A percentile compares a stretch with the other conserved stretches of the same genome.
These are phyloP conservation scores for Lasiosphaeris hirsuta DNA, from an alignment of 495 filamentous ascomycete genomes.

Conservation along the genomic window DNA sequence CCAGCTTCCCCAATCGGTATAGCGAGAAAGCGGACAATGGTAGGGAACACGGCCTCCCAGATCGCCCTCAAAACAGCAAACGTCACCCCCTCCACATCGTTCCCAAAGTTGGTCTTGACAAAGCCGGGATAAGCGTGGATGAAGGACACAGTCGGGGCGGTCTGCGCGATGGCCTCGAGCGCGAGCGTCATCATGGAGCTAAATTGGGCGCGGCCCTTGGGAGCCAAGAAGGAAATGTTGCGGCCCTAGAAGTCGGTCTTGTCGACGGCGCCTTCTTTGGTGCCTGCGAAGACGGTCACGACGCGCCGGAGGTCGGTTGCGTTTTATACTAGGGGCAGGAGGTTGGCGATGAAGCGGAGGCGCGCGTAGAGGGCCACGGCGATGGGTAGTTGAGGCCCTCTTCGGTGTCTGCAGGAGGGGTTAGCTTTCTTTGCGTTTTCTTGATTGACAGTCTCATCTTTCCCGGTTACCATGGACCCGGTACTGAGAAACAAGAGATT, in stretches of 20 bases:
- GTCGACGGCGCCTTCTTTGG: slow-evolving; percentile 52
- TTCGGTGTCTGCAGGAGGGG: slow-evolving; percentile 42
- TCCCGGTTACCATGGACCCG: slow-evolving; percentile 39
- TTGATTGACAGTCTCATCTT: slow-evolving; percentile 1
- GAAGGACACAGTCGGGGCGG: slow-evolving; percentile 51
- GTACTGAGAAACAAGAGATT: slow-evolving; percentile 60
- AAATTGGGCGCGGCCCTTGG: slow-evolving; percentile 38
- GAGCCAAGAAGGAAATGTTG: slow-evolving; percentile 19
- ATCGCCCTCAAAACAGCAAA: not conserved
- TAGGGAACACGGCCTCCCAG: not conserved
- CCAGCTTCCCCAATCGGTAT: slow-evolving; percentile 42
- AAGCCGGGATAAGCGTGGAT: slow-evolving; percentile 56
- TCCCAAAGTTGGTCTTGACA: slow-evolving; percentile 41
- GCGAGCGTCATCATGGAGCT: slow-evolving; percentile 48
- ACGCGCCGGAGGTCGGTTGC: slow-evolving; percentile 53
- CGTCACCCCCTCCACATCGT: not conserved
- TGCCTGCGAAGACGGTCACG: slow-evolving; percentile 50
- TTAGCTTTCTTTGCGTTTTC: not conserved
- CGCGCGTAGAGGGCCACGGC: slow-evolving; percentile 60
- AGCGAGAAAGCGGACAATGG: slow-evolving; percentile 9
- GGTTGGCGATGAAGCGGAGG: slow-evolving; percentile 57
- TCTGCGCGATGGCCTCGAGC: slow-evolving; percentile 45
- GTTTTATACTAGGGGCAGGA: slow-evolving; percentile 55
- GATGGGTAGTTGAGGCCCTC: slow-evolving; percentile 55
- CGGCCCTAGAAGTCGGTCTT: slow-evolving; percentile 45